phyloP scores from a whole-genome alignment of 345 rosid species.

The Theobroma cacao region DNA sequence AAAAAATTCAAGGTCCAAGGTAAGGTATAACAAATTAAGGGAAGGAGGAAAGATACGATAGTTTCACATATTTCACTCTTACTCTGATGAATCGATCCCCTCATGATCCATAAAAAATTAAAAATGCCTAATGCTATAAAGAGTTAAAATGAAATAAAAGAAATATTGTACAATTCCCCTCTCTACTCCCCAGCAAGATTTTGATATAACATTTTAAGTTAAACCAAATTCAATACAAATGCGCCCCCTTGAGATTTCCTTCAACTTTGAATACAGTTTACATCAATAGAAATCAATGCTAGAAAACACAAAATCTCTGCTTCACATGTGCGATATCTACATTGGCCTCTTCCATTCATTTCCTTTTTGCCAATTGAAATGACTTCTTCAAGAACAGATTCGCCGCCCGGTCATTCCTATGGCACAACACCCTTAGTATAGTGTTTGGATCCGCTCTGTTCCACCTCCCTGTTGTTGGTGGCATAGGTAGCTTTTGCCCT shows the following conservation, averaged over 20 bases:
- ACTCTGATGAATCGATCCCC: background rate
- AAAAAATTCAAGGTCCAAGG: too few relatives aligned
- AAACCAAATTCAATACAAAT: constrained; percentile 9
- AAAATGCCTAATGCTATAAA: constrained; percentile 23
- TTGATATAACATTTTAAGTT: constrained; percentile 9
- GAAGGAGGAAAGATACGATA: too few relatives aligned
- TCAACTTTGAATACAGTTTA: background rate
- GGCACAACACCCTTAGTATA: constrained; percentile 68
- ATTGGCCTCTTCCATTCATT: constrained; percentile 20
- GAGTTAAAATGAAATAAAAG: background rate
- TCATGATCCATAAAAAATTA: background rate
- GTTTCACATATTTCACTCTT: too few relatives aligned
- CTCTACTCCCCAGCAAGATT: constrained; percentile 18
- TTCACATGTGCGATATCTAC: background rate
- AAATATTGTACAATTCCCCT: constrained; percentile 13
- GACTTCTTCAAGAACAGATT: constrained; percentile 64
- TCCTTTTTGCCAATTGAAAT: constrained; percentile 69
- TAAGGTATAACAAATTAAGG: too few relatives aligned
- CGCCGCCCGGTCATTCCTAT: constrained; percentile 70
- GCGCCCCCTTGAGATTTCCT: background rate
- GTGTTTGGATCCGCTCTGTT: constrained; percentile 82
- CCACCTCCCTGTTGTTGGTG: constrained; percentile 80
- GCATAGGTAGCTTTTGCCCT: constrained; percentile 72
- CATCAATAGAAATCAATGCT: constrained; percentile 1
- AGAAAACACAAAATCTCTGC: constrained; percentile 4